A percentile compares a stretch with the other conserved stretches of the same genome.
phyloP scores from a whole-genome alignment of 495 filamentous ascomycete species.

The Pyrenula aspistea region DNA sequence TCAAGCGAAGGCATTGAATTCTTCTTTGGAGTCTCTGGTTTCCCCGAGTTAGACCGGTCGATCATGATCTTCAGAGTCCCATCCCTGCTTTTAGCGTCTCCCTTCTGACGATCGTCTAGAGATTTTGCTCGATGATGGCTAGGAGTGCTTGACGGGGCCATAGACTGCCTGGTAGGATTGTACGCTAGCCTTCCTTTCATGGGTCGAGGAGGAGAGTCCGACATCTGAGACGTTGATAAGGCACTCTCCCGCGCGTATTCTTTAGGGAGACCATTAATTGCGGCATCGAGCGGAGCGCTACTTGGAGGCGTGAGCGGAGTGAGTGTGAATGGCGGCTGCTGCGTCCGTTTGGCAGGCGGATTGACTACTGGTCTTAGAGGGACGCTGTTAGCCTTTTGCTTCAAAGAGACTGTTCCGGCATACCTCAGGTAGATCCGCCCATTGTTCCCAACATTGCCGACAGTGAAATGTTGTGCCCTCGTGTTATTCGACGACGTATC shows the following conservation, averaged over 20 bases:
- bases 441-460: constrained; percentile 88
- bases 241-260: constrained; percentile 4
- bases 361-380: constrained; percentile 45
- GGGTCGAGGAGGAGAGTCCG: constrained; percentile 26
- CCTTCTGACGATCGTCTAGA: constrained; percentile 3
- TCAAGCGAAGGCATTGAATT: constrained; percentile 48
- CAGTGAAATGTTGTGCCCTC: constrained; percentile 71
- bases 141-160: constrained; percentile 3
- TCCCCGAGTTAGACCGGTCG: constrained; percentile 52
- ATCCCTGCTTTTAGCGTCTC: constrained; percentile 14
- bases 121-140: constrained; percentile 1
- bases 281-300: constrained; percentile 39
- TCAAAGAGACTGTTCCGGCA: constrained; percentile 12
- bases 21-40: constrained; percentile 58
- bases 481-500: constrained; percentile 5
- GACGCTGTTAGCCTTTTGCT: constrained; percentile 2
- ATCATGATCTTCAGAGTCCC: constrained; percentile 78
- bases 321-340: constrained; percentile 42
- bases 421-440: constrained; percentile 93
- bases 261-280: not conserved
- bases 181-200: constrained; percentile 27
- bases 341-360: constrained; percentile 42
- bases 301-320: constrained; percentile 40
- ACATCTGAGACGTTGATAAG: constrained; percentile 37
- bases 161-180: constrained; percentile 31